Conservation (phyloP, 306 rosid species). For the Glycine soja region DNA sequence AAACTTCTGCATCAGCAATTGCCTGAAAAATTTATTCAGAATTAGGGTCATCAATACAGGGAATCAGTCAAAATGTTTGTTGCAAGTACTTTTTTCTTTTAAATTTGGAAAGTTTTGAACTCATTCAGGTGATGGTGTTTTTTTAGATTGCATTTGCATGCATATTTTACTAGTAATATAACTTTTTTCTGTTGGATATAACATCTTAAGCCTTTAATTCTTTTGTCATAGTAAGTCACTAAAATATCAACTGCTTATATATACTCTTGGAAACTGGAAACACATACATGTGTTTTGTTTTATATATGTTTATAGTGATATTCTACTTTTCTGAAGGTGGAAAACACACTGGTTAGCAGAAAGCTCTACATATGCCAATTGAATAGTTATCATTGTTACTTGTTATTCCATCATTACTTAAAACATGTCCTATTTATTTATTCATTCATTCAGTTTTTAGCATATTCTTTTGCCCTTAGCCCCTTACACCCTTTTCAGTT, state of each 20-base stretch:
- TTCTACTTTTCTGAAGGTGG: conserved; percentile 14
- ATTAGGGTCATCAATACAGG: conserved; percentile 9
- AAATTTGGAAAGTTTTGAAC: conserved; percentile 6
- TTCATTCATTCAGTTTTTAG: neutral
- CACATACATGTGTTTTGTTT: neutral
- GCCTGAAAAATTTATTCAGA: conserved; percentile 12
- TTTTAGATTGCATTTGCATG: neutral
- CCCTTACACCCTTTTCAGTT: neutral
- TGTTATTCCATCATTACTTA: neutral
- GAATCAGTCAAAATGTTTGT: neutral
- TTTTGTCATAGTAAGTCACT: neutral
- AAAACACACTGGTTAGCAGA: conserved; percentile 7
- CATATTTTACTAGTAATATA: neutral
- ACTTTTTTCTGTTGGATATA: neutral
- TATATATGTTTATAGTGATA: neutral
- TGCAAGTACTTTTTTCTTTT: neutral
- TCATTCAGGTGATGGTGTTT: neutral
- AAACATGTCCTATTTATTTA: neutral
- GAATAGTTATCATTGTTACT: neutral
- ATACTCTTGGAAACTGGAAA: conserved; percentile 1
- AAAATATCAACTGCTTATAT: conserved; percentile 2
- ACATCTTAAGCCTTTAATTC: neutral
- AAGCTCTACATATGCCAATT: neutral
- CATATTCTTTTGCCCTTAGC: neutral
- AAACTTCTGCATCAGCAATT: conserved; percentile 20